Percentiles rank a stretch among this genome's conserved stretches.
These are phyloP conservation scores for Dalbergia oliveri DNA, from an alignment of 306 rosid genomes.

Conservation along the genomic window DNA sequence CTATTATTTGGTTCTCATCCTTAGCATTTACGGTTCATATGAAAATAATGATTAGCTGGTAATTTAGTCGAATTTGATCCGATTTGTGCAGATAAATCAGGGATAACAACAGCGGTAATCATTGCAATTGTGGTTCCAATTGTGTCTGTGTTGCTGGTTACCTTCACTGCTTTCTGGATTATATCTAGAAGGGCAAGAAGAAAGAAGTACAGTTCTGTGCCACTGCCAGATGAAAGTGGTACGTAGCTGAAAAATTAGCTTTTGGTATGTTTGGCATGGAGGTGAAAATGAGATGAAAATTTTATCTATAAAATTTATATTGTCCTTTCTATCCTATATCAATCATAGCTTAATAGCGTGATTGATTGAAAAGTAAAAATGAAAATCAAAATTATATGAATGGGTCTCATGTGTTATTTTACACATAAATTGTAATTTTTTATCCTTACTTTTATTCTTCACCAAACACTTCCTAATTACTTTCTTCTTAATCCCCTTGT, in stretches of 20 bases:
- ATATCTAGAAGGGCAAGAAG: constrained; percentile 22
- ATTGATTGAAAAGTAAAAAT: too few species aligned
- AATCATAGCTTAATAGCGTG: too few species aligned
- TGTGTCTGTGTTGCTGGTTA: constrained; percentile 15
- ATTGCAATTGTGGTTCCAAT: constrained; percentile 46
- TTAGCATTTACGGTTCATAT: constrained; percentile 3
- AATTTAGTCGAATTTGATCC: constrained; percentile 4
- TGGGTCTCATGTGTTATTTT: too few species aligned
- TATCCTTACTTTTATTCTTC: too few species aligned
- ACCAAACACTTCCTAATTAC: too few species aligned
- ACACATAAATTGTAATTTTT: too few species aligned
- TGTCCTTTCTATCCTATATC: too few species aligned
- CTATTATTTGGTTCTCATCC: not conserved
- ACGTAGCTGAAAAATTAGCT: not conserved
- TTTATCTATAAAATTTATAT: not conserved
- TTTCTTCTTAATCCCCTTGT: too few species aligned
- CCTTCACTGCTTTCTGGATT: constrained; percentile 24
- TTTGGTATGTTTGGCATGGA: too few species aligned
- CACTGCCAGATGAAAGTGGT: constrained; percentile 34
- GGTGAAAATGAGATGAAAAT: too few species aligned
- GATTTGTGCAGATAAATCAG: constrained; percentile 42
- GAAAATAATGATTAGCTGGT: not conserved
- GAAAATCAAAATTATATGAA: too few species aligned
- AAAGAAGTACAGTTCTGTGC: not conserved
- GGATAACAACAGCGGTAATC: not conserved